Evolutionary conservation across 176 grass and related monocot species (phyloP), one percentile per base, ranked within the genome.

Genomic region (Dendrocalamus sinicus): DNA sequence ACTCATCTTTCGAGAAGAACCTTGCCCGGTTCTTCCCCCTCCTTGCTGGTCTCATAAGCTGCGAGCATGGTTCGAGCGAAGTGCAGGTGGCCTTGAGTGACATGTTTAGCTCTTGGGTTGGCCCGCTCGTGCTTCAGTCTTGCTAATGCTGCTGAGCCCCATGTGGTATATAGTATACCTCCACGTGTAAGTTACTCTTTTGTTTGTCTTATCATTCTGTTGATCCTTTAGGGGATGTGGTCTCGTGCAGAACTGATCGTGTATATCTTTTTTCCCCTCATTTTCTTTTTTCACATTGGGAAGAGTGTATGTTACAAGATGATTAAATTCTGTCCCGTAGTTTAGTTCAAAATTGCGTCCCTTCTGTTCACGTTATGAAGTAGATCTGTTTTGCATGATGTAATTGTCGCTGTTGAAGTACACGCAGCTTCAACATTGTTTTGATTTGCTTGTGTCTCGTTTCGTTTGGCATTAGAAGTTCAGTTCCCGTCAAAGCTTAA

Each of bases 31-130:
- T 99, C 62, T 99, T 96, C 68, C 97, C 97, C 58, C 93, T 99
- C 64, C 84, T 99, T 72, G 26, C 97, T 79, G 88, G 82, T 51
- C 92, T 99, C 26, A 90, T 99, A 74, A 94, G 97, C 72, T 99
- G 97, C 8, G 97, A 99, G 46, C 97, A 99, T 82, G 97, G 97
- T n/a, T 99, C 97, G 1, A 84, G 89, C 16, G 97, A 99, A 53
- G 94, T 99, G 57, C 97, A 99, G 88, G 77, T 94, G 37, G 97
- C 97, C 14, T 85, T 99, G 47, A 99, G 97, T 20, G 85, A 93
- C 67, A 94, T 96, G 97, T 91, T 99, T 67, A 86, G 78, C 70
- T 88, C 94, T 57, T 91, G 92, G 80, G 94, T 96, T 85, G 97
- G 92, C 30, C 94, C 90, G 7, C 68, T 96, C 24, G 88, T 99